Percentiles rank a stretch among this genome's conserved stretches.
phyloP scores from a whole-genome alignment of 1,139 yeast genomes.

The Candida mesenterica region DNA sequence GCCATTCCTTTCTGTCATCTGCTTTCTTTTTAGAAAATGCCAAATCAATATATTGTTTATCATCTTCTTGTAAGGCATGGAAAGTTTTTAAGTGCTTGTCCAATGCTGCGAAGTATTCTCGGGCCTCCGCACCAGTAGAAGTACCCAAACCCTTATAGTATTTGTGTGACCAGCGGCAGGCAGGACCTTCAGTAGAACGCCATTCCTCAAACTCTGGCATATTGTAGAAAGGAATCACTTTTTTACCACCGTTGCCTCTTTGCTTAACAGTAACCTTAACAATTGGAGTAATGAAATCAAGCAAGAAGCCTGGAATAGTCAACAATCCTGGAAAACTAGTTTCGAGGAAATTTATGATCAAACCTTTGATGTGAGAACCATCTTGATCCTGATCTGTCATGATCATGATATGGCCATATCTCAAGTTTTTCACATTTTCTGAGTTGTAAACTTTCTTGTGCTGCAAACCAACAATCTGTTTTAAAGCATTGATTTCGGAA shows the following conservation, averaged over 20 bases:
- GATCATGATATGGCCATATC: slow-evolving; percentile 97
- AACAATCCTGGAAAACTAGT: slow-evolving; percentile 92
- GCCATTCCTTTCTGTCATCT: slow-evolving; percentile 97
- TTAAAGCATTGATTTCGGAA: slow-evolving; percentile 91
- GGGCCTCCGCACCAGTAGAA: slow-evolving; percentile 74
- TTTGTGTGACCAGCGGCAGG: slow-evolving; percentile 85
- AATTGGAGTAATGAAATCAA: slow-evolving; percentile 96
- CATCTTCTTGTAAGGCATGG: slow-evolving; percentile 79
- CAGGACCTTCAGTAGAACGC: slow-evolving; percentile 81
- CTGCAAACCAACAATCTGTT: slow-evolving; percentile 93
- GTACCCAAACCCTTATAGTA: slow-evolving; percentile 99
- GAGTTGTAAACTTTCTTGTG: slow-evolving; percentile 75
- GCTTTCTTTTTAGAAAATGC: slow-evolving; percentile 96
- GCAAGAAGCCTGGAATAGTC: slow-evolving; percentile 85
- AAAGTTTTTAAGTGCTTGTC: slow-evolving; percentile 86
- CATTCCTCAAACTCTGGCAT: slow-evolving; percentile 96
- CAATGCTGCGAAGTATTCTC: slow-evolving; percentile 84
- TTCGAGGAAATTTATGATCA: slow-evolving; percentile 89
- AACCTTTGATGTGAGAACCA: slow-evolving; percentile 97
- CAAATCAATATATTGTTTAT: slow-evolving; percentile 77
- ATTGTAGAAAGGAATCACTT: slow-evolving; percentile 75
- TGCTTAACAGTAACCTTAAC: slow-evolving; percentile 80
- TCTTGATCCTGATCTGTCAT: slow-evolving; percentile 99
- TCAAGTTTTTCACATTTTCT: slow-evolving; percentile 65
- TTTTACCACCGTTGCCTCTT: slow-evolving; percentile 50